Percentiles rank a stretch among this genome's conserved stretches.
These are phyloP conservation scores for Pluteus cervinus DNA, from an alignment of 768 basidiomycete species.

Conservation along the genomic window DNA sequence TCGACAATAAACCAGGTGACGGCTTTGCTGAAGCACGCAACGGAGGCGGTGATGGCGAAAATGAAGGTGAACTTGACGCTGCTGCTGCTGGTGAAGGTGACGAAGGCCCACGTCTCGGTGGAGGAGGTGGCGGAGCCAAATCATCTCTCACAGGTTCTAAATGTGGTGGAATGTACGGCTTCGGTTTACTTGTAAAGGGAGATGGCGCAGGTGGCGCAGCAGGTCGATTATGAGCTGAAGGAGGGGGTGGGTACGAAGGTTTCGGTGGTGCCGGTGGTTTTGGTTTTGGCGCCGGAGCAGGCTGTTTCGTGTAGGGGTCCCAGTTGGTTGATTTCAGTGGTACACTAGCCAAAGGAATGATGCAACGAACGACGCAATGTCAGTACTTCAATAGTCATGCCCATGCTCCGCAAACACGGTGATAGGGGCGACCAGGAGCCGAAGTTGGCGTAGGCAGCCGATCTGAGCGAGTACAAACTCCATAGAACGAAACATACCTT, in stretches of 20 bases:
- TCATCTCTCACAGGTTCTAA: no score
- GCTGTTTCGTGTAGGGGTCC: constrained; percentile 53
- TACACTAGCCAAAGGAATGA: no score
- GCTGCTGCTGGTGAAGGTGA: constrained; percentile 9
- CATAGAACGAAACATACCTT: constrained; percentile 26
- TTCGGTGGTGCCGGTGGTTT: constrained; percentile 38
- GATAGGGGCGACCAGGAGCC: background rate
- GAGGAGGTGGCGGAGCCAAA: constrained; percentile 23
- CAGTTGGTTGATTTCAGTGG: constrained; percentile 59
- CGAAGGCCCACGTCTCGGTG: constrained; percentile 28
- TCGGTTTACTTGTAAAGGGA: no score
- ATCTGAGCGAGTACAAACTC: background rate
- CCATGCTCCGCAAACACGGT: no score
- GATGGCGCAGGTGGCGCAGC: constrained; percentile 4
- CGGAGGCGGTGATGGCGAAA: constrained; percentile 10
- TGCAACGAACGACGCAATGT: no score
- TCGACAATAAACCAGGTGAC: constrained; percentile 16
- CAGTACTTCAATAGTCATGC: background rate
- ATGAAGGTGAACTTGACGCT: constrained; percentile 10
- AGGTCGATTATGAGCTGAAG: constrained; percentile 11
- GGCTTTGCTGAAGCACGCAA: constrained; percentile 18
- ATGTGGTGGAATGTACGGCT: no score
- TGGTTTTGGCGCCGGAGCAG: constrained; percentile 43
- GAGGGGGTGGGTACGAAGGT: constrained; percentile 24
- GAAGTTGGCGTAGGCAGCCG: no score